A percentile compares a stretch with the other conserved stretches of the same genome.
Conservation (phyloP, 2,329 filamentous ascomycete species). For the Penicillium sp. region DNA sequence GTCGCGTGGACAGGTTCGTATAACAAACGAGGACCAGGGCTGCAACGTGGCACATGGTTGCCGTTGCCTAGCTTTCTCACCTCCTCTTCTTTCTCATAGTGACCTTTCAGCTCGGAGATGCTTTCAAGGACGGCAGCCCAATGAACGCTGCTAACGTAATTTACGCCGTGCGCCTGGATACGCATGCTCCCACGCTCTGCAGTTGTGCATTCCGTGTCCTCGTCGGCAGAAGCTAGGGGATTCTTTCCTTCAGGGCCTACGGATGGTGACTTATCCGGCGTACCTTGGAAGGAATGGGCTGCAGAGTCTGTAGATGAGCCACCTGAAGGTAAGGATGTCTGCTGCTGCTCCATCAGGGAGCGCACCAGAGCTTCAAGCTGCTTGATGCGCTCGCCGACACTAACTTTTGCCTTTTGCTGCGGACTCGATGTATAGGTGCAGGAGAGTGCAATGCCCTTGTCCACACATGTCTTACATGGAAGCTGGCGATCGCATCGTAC, state of each 20-base stretch:
- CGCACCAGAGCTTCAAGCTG: constrained; percentile 15
- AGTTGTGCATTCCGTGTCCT: too few relatives aligned
- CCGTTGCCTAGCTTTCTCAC: background rate
- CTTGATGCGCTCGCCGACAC: constrained; percentile 33
- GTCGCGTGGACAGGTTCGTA: constrained; percentile 8
- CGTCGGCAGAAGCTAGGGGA: too few relatives aligned
- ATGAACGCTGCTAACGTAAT: constrained; percentile 1
- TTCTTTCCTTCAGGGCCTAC: too few relatives aligned
- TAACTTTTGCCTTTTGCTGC: constrained; percentile 38
- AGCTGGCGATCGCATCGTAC: constrained; percentile 56
- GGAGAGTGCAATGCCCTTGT: constrained; percentile 46
- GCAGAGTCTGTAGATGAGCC: too few relatives aligned
- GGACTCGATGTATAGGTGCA: constrained; percentile 57
- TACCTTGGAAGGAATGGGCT: too few relatives aligned
- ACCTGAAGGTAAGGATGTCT: too few relatives aligned
- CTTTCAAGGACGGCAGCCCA: constrained; percentile 8
- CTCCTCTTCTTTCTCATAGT: constrained; percentile 1
- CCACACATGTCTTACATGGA: constrained; percentile 55
- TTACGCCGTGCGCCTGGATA: background rate
- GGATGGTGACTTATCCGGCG: too few relatives aligned
- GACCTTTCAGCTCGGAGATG: constrained; percentile 5
- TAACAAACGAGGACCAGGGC: background rate
- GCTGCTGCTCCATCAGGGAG: constrained; percentile 14
- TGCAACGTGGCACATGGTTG: background rate
- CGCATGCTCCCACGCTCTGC: background rate